A percentile compares a stretch with the other conserved stretches of the same genome.
These are phyloP conservation scores for Tetracentron sinense DNA, from an alignment of 164 flowering plant species.

Conservation along the genomic window DNA sequence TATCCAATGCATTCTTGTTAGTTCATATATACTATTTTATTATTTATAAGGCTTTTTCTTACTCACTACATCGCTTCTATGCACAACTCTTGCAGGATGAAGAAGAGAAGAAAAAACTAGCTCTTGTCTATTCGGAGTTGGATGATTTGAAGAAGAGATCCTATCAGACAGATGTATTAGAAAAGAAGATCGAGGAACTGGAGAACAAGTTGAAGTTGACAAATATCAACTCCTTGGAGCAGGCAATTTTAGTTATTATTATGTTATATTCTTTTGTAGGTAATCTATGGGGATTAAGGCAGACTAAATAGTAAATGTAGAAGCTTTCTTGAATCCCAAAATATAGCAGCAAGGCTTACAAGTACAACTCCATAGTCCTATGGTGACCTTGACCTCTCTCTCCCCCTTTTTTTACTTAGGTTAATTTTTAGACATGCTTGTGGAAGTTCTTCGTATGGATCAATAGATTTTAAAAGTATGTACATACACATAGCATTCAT, in stretches of 20 bases:
- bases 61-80: neutral
- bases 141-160: slow-evolving; percentile 23
- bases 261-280: neutral
- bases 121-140: slow-evolving; percentile 20
- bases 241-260: slow-evolving; percentile 19
- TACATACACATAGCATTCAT: too few species aligned
- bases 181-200: slow-evolving; percentile 29
- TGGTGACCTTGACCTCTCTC: too few species aligned
- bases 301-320: too few species aligned
- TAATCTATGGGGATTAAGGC: neutral
- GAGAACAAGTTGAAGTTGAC: slow-evolving; percentile 28
- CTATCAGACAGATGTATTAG: slow-evolving; percentile 22
- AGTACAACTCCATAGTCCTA: too few species aligned
- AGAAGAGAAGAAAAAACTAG: slow-evolving; percentile 20
- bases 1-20: neutral
- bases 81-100: slow-evolving; percentile 21
- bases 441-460: too few species aligned
- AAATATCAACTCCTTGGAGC: slow-evolving; percentile 14
- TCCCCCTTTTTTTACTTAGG: too few species aligned
- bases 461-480: too few species aligned
- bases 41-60: neutral
- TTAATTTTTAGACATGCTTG: too few species aligned
- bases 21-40: neutral
- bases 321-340: too few species aligned
- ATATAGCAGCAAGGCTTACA: too few species aligned